Percentiles rank a stretch among this genome's conserved stretches.
phyloP scores from a whole-genome alignment of 371 early-diverging fungal species.

The Phascolomyces articulosus region DNA sequence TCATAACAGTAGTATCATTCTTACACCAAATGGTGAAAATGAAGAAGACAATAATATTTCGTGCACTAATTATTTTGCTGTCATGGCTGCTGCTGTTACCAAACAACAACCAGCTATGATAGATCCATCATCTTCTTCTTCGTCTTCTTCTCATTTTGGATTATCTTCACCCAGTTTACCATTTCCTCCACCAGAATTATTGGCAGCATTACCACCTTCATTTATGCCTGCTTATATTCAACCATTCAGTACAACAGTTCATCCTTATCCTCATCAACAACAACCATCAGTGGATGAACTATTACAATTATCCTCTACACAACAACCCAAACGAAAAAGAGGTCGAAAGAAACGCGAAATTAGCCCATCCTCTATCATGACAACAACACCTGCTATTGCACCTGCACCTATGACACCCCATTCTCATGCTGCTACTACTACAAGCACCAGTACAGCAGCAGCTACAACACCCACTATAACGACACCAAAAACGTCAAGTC shows the following conservation, averaged over 20 bases:
- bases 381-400: slow-evolving; percentile 17
- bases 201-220: neutral
- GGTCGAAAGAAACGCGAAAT: slow-evolving; percentile 48
- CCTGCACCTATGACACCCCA: slow-evolving; percentile 35
- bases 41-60: neutral
- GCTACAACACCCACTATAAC: slow-evolving; percentile 1
- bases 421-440: no score
- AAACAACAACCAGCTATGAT: neutral
- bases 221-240: neutral
- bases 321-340: slow-evolving; percentile 44
- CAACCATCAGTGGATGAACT: neutral
- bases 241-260: neutral
- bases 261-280: neutral
- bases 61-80: slow-evolving; percentile 1
- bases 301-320: slow-evolving; percentile 14
- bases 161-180: neutral
- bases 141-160: neutral
- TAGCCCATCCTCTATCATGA: neutral
- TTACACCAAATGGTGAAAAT: neutral
- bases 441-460: neutral
- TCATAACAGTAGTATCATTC: neutral
- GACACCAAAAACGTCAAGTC: slow-evolving; percentile 13
- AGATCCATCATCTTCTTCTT: neutral
- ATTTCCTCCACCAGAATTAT: slow-evolving; percentile 1
- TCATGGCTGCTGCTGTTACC: neutral